Conservation (phyloP, 257 asterid genomes). For the Perilla frutescens region DNA sequence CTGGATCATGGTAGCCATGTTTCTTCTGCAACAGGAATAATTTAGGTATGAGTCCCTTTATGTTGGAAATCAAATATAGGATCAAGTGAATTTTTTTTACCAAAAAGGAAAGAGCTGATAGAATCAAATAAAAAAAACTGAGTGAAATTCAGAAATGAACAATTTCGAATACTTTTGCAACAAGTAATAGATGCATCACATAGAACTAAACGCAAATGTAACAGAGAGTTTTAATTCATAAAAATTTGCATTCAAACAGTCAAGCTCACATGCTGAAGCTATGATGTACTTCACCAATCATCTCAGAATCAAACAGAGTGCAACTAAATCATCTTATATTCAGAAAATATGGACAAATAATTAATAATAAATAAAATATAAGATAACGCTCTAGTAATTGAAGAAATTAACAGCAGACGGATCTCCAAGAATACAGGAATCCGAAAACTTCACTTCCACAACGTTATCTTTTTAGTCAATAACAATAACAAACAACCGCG, state of each 20-base stretch:
- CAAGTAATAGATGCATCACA: slow-evolving; percentile 2
- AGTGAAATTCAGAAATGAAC: slow-evolving; percentile 10
- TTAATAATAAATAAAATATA: neutral
- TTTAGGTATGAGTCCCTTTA: slow-evolving; percentile 3
- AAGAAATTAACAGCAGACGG: slow-evolving; percentile 8
- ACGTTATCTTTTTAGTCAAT: neutral
- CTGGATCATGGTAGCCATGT: slow-evolving; percentile 69
- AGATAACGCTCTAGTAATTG: neutral
- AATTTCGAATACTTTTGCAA: slow-evolving; percentile 3
- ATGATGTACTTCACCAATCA: neutral
- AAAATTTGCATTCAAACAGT: slow-evolving; percentile 10
- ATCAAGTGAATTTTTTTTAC: neutral
- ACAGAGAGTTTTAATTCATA: slow-evolving; percentile 14
- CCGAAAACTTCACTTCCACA: slow-evolving; percentile 27
- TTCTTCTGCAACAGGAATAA: slow-evolving; percentile 35
- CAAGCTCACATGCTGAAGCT: slow-evolving; percentile 18
- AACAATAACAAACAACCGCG: neutral
- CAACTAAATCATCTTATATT: slow-evolving; percentile 1
- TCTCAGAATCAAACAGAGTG: slow-evolving; percentile 21
- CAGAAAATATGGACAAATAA: slow-evolving; percentile 8
- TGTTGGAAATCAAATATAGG: slow-evolving; percentile 13
- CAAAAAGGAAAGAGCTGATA: neutral
- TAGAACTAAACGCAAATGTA: neutral
- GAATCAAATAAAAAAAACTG: neutral
- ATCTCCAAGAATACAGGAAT: slow-evolving; percentile 28